phyloP scores from a whole-genome alignment of 257 asterid species.

The Nicotiana attenuata region DNA sequence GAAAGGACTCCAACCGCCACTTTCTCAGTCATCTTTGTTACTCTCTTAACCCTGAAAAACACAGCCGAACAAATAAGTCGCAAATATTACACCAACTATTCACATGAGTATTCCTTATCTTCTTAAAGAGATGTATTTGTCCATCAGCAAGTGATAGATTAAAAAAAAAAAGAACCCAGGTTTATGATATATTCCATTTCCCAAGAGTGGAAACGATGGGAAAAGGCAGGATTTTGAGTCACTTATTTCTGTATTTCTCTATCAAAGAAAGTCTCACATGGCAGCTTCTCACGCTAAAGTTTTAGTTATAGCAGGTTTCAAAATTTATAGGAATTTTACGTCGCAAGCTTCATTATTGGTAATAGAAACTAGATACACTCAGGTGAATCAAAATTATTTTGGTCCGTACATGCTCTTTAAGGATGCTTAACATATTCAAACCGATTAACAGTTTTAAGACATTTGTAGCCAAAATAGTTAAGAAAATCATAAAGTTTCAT shows the following conservation, averaged over 20 bases:
- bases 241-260: background rate
- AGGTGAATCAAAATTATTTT: background rate
- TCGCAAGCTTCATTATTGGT: background rate
- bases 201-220: background rate
- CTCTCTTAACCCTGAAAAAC: slow-evolving; percentile 67
- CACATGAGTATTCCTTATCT: background rate
- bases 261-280: too few species aligned
- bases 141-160: background rate
- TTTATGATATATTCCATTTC: background rate
- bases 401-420: background rate
- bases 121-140: background rate
- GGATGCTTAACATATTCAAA: background rate
- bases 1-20: slow-evolving; percentile 84
- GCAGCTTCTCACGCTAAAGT: background rate
- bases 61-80: background rate
- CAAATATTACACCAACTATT: background rate
- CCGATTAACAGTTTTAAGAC: background rate
- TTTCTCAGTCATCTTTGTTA: slow-evolving; percentile 83
- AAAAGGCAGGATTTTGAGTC: background rate
- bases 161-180: background rate
- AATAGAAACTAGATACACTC: background rate
- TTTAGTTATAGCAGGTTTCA: background rate
- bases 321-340: background rate
- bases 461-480: background rate
- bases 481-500: background rate